Evolutionary conservation across 163 green algal species (phyloP).

Genomic region (Volvox carteri): DNA sequence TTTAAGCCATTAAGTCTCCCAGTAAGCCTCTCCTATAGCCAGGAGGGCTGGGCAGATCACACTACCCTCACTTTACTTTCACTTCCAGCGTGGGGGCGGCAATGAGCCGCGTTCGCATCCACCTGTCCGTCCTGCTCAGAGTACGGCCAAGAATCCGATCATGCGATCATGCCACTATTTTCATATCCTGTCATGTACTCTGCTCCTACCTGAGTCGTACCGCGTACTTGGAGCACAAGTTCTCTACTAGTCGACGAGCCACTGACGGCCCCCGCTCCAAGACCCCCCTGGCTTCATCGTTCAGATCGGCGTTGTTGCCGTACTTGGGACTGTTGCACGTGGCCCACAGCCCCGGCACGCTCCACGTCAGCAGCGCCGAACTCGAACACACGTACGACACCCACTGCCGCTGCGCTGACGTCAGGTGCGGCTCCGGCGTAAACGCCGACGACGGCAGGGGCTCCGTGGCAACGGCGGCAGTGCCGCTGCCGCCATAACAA

Average conservation of each 20-base stretch:
- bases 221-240: conserved; percentile 30
- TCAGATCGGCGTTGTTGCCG: conserved; percentile 24
- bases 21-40: too few relatives aligned
- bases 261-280: conserved; percentile 25
- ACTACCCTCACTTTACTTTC: too few relatives aligned
- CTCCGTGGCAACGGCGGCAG: neutral
- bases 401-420: conserved; percentile 43
- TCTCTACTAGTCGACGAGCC: conserved; percentile 30
- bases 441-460: conserved; percentile 15
- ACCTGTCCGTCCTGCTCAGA: too few relatives aligned
- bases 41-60: too few relatives aligned
- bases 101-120: too few relatives aligned
- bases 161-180: too few relatives aligned
- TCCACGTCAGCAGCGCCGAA: conserved; percentile 28
- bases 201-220: conserved; percentile 9
- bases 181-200: too few relatives aligned
- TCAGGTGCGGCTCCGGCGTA: conserved; percentile 23
- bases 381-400: conserved; percentile 48
- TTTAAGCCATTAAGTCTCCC: too few relatives aligned
- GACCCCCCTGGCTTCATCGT: neutral
- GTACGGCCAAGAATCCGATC: too few relatives aligned
- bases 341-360: conserved; percentile 48
- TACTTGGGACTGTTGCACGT: conserved; percentile 48
- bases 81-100: too few relatives aligned
- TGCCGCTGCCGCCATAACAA: neutral